phyloP scores from a whole-genome alignment of 2,329 filamentous ascomycete species.

The Colletotrichum costaricense region DNA sequence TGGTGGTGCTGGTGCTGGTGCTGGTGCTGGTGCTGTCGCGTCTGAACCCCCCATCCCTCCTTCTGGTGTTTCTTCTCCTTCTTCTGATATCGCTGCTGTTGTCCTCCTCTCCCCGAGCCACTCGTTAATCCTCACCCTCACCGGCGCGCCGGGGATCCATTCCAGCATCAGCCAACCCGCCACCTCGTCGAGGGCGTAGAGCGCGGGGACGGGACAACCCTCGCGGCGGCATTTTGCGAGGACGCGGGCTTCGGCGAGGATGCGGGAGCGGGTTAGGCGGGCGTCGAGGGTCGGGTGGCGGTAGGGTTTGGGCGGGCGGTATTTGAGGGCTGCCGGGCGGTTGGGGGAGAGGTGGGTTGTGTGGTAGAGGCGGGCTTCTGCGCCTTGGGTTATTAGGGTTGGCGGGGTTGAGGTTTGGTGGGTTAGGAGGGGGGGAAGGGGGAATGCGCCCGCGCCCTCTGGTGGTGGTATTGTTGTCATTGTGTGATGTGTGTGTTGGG shows the following conservation, averaged over 20 bases:
- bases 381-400: slow-evolving; percentile 87
- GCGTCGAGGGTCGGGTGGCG: slow-evolving; percentile 90
- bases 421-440: slow-evolving; percentile 74
- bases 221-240: slow-evolving; percentile 82
- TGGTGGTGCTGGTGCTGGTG: not conserved
- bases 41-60: slow-evolving; percentile 27
- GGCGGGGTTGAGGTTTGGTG: slow-evolving; percentile 70
- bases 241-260: slow-evolving; percentile 89
- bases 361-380: slow-evolving; percentile 93
- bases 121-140: slow-evolving; percentile 76
- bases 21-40: slow-evolving; percentile 38
- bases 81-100: slow-evolving; percentile 37
- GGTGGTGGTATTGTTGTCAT: not conserved
- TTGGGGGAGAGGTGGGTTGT: slow-evolving; percentile 79
- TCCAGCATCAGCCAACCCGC: slow-evolving; percentile 84
- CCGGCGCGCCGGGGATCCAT: slow-evolving; percentile 81
- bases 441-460: slow-evolving; percentile 44
- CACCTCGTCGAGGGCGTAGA: slow-evolving; percentile 75
- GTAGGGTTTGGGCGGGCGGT: slow-evolving; percentile 91
- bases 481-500: not conserved
- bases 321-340: slow-evolving; percentile 84
- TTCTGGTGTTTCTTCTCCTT: slow-evolving; percentile 21
- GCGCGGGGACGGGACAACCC: slow-evolving; percentile 83
- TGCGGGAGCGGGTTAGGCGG: slow-evolving; percentile 86
- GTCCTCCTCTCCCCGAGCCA: slow-evolving; percentile 61